Conservation (phyloP, 768 basidiomycete species). For the Lactifluus pinguis region DNA sequence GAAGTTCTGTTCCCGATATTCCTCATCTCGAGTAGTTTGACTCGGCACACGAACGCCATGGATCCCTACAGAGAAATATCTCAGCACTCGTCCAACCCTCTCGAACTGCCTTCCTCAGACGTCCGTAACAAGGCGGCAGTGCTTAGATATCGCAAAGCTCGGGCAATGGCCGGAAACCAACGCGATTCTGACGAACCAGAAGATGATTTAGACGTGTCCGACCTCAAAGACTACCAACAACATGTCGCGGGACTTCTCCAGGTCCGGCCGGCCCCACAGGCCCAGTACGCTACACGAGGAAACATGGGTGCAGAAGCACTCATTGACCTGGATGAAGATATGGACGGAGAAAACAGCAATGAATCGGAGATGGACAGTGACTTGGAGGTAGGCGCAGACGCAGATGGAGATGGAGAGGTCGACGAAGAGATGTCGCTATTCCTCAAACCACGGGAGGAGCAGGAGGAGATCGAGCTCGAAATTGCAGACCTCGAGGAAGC, state of each 20-base stretch:
- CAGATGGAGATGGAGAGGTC: conserved; percentile 32
- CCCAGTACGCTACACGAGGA: conserved; percentile 5
- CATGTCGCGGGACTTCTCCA: conserved; percentile 42
- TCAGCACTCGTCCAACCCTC: conserved; percentile 66
- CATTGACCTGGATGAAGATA: conserved; percentile 43
- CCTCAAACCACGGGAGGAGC: conserved; percentile 56
- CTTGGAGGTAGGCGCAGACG: conserved; percentile 19
- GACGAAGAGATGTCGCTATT: conserved; percentile 56
- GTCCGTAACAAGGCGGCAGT: conserved; percentile 39
- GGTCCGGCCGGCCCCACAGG: conserved; percentile 6
- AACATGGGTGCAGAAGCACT: conserved; percentile 19
- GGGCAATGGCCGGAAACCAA: conserved; percentile 24
- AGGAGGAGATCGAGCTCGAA: conserved; percentile 64
- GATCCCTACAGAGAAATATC: conserved; percentile 39
- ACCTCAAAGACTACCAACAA: conserved; percentile 39
- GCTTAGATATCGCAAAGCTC: conserved; percentile 30
- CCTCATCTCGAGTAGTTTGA: not conserved
- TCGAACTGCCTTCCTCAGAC: conserved; percentile 59
- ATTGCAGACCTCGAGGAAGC: conserved; percentile 59
- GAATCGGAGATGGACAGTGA: conserved; percentile 25
- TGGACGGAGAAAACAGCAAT: conserved; percentile 27
- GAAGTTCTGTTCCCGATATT: not conserved
- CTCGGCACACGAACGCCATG: conserved; percentile 23
- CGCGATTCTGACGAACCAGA: conserved; percentile 45
- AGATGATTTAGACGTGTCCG: conserved; percentile 30